These are phyloP conservation scores for Trichoderma brevicompactum DNA, from an alignment of 2,329 filamentous ascomycete species.

Conservation along the genomic window DNA sequence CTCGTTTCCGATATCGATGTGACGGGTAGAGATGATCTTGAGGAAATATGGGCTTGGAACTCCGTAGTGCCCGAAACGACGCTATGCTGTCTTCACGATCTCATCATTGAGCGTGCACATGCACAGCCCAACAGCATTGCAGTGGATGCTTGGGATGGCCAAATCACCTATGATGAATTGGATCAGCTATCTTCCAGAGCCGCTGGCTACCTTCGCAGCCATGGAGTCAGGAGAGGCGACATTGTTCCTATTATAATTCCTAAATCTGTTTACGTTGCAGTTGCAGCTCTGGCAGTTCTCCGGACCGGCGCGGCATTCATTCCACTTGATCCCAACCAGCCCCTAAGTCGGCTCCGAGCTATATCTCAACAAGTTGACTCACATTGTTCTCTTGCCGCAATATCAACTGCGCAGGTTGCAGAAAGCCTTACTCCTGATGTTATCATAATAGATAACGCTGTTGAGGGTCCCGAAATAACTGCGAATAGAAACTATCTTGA, in stretches of 20 bases:
- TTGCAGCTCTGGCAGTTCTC: slow-evolving; percentile 40
- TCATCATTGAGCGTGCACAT: too few species aligned
- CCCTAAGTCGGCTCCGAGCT: too few species aligned
- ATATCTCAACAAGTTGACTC: too few species aligned
- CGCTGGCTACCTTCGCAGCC: slow-evolving; percentile 35
- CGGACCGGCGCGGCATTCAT: slow-evolving; percentile 37
- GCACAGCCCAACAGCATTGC: not conserved
- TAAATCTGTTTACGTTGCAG: slow-evolving; percentile 39
- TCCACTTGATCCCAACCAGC: too few species aligned
- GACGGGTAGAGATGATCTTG: not conserved
- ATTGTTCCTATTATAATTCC: slow-evolving; percentile 40
- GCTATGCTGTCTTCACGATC: not conserved
- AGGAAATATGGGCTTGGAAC: not conserved
- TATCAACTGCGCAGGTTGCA: too few species aligned
- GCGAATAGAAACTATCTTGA: too few species aligned
- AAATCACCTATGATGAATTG: slow-evolving; percentile 5
- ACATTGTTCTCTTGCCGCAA: too few species aligned
- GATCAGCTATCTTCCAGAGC: not conserved
- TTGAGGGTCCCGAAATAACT: too few species aligned
- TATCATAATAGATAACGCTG: too few species aligned
- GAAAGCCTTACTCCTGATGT: too few species aligned
- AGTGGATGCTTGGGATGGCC: slow-evolving; percentile 7
- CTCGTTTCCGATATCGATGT: not conserved
- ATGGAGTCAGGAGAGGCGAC: slow-evolving; percentile 25
- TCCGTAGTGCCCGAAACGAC: not conserved